These are phyloP conservation scores for Pisolithus sp. DNA, from an alignment of 768 basidiomycete species.

Conservation along the genomic window DNA sequence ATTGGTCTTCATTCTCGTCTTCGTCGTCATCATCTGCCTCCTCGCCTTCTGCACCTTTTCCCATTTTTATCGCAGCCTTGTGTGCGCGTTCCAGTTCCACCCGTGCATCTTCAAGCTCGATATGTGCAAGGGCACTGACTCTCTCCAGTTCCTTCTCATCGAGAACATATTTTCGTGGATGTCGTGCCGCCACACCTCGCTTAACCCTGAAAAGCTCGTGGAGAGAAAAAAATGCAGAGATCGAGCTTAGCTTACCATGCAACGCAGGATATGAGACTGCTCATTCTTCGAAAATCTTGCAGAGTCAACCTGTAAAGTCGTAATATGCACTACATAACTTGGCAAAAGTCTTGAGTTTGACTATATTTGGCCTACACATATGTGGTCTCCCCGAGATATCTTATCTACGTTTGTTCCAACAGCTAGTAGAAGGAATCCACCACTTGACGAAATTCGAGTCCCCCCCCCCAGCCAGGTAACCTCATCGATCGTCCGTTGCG, in stretches of 20 bases:
- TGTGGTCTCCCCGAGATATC: neutral
- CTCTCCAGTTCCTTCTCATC: conserved; percentile 87
- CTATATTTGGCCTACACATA: too few relatives aligned
- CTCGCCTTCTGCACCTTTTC: conserved; percentile 55
- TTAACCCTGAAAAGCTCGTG: conserved; percentile 50
- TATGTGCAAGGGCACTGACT: conserved; percentile 79
- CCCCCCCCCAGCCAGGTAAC: too few relatives aligned
- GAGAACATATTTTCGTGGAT: conserved; percentile 84
- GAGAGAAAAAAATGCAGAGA: neutral
- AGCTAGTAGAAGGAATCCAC: too few relatives aligned
- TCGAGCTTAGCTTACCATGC: conserved; percentile 38
- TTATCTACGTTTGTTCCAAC: too few relatives aligned
- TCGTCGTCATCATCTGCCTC: conserved; percentile 55
- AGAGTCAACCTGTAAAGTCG: too few relatives aligned
- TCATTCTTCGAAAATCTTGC: conserved; percentile 37
- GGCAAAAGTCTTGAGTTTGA: too few relatives aligned
- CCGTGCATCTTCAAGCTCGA: conserved; percentile 87
- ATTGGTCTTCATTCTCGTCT: conserved; percentile 48
- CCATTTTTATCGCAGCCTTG: conserved; percentile 67
- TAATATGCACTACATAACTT: too few relatives aligned
- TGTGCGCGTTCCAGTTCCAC: conserved; percentile 79
- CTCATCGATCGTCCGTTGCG: too few relatives aligned
- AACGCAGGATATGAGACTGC: conserved; percentile 67
- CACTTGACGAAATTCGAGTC: too few relatives aligned
- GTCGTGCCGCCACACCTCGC: conserved; percentile 64